Evolutionary conservation across 345 rosid species (phyloP).

Genomic region (Acer saccharum): DNA sequence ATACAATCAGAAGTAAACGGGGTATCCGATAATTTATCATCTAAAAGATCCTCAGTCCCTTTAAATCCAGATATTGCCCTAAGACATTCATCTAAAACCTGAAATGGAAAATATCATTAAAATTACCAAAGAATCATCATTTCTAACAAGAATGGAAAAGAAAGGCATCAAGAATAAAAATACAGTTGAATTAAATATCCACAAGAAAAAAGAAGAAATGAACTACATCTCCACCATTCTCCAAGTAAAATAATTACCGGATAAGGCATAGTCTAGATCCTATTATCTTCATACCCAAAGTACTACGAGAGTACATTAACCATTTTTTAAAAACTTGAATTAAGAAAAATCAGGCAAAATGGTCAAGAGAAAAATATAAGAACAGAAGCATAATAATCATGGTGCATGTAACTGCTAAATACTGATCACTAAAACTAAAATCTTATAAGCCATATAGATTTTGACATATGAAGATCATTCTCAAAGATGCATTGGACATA

Average conservation of each 20-base stretch:
- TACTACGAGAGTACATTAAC: not conserved
- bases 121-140: not conserved
- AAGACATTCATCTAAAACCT: slow-evolving; percentile 93
- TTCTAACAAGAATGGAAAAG: slow-evolving; percentile 1
- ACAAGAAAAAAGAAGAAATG: not conserved
- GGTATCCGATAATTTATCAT: slow-evolving; percentile 61
- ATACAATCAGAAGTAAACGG: slow-evolving; percentile 86
- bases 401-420: not conserved
- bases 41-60: slow-evolving; percentile 85
- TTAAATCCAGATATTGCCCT: slow-evolving; percentile 90
- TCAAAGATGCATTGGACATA: not conserved
- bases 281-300: not conserved
- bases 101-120: slow-evolving; percentile 22
- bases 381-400: not conserved
- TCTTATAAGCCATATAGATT: not conserved
- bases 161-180: slow-evolving; percentile 9
- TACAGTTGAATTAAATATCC: not conserved
- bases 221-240: not conserved
- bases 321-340: not conserved
- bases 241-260: not conserved
- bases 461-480: not conserved
- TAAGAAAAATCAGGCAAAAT: not conserved
- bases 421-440: not conserved
- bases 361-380: slow-evolving; percentile 4
- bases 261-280: not conserved